Evolutionary conservation across 441 rosid species (phyloP).

Genomic region (Adansonia rubrostipa): DNA sequence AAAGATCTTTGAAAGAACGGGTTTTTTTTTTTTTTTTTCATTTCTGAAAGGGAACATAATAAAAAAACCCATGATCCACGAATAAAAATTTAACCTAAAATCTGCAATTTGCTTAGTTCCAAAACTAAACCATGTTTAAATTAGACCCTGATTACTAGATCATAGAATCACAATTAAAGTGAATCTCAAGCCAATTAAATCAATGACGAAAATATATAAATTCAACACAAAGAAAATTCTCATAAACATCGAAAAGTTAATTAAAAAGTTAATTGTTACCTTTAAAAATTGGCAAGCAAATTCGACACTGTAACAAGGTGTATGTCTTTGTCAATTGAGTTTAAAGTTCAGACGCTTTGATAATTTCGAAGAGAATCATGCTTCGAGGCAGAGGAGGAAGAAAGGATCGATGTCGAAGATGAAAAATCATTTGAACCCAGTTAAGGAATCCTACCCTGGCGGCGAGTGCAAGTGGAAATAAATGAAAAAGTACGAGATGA

Average conservation of each 20-base stretch:
- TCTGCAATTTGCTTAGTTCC: background rate
- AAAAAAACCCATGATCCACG: background rate
- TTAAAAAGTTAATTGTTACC: background rate
- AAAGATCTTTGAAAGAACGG: background rate
- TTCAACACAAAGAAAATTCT: background rate
- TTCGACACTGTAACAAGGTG: too few relatives aligned
- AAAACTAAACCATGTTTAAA: background rate
- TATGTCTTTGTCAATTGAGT: too few relatives aligned
- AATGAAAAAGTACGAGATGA: too few relatives aligned
- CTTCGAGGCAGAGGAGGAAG: too few relatives aligned
- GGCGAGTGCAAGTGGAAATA: too few relatives aligned
- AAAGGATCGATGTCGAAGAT: too few relatives aligned
- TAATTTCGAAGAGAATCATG: too few relatives aligned
- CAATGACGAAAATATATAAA: background rate
- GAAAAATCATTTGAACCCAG: too few relatives aligned
- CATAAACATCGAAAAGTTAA: constrained; percentile 1
- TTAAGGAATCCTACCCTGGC: too few relatives aligned
- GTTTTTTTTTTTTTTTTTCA: too few relatives aligned
- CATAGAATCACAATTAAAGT: background rate
- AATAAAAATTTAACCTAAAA: background rate
- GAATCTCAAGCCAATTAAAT: background rate
- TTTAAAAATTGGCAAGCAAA: too few relatives aligned
- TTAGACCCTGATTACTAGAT: background rate
- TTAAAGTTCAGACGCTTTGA: too few relatives aligned
- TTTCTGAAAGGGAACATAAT: background rate